Base-by-base conservation (phyloP, 2,329 filamentous ascomycete species). In the Fusarium nygamai region DNA sequence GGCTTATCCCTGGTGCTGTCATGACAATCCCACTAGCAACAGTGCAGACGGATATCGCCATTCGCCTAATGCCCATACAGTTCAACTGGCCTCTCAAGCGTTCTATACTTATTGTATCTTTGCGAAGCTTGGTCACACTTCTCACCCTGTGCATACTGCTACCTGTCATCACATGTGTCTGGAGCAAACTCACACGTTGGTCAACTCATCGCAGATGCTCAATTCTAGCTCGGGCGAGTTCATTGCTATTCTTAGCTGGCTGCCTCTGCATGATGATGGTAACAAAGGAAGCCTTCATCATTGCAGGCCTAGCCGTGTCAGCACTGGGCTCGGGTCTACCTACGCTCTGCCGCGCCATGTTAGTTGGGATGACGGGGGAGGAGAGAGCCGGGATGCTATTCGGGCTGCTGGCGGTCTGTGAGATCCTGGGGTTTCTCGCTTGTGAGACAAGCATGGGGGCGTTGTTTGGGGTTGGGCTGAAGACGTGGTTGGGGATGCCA, bases 51-150 rank as follows among this genome's bases (percentile, higher is more conserved):
- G 75, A 75, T 17, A 70, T 75, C n/a, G 39, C 77, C 20, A 47
- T 76, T 27, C 77, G 76, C 11, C 36, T 80, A 22, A 76, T 80
- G 77, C 76, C 75, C 12, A 56, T 79, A 34, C 74, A 73, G n/a
- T 80, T 80, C 67, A 41, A 66, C 36, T 76, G 76, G 79, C 48
- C 65, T 14, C 69, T 79, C 9, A 36, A 66, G 9, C 64, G 54
- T 14, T 78, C 78, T 10, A 54, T 70, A n/a, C 64, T 79, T 7
- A 69, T 80, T 46, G 44, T 79, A 19, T 76, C 78, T 24, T 51
- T 78, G 36, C 71, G 64, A 57, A 78, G 71, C 39, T 58, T 74
- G 8, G 58, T 67, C 43, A 78, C 74, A 12, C 65, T 80, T 33
- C 13, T 76, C 24, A 77, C 76, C 2, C 29, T 80, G 17, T 69